These are phyloP conservation scores for Sonneratia alba DNA, from an alignment of 345 rosid genomes.

Conservation along the genomic window DNA sequence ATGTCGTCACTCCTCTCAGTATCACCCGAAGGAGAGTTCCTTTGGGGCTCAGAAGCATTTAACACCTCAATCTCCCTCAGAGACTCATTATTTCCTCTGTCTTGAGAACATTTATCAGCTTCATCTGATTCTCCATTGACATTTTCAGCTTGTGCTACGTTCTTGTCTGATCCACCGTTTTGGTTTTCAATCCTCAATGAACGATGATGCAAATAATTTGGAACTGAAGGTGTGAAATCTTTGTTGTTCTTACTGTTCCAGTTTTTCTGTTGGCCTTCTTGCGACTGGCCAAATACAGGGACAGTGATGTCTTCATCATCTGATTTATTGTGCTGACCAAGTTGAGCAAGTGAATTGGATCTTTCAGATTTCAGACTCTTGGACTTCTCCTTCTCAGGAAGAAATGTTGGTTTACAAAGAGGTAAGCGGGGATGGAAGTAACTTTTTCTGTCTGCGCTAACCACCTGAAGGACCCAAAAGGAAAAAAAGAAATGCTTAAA, in stretches of 20 bases:
- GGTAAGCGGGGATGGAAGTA: conserved; percentile 20
- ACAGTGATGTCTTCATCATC: conserved; percentile 69
- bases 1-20: conserved; percentile 40
- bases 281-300: conserved; percentile 49
- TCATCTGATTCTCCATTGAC: neutral
- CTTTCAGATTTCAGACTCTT: conserved; percentile 20
- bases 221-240: conserved; percentile 12
- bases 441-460: conserved; percentile 30
- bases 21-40: conserved; percentile 20
- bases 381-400: conserved; percentile 21
- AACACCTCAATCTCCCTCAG: conserved; percentile 22
- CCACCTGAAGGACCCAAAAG: conserved; percentile 20
- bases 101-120: neutral
- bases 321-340: conserved; percentile 32
- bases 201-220: conserved; percentile 12
- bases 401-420: conserved; percentile 23
- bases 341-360: conserved; percentile 22
- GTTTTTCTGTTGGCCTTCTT: conserved; percentile 21
- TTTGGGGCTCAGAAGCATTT: conserved; percentile 16
- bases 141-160: conserved; percentile 14
- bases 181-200: conserved; percentile 6
- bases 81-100: conserved; percentile 4
- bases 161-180: neutral
- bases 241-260: conserved; percentile 24
- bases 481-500: neutral